Conservation (phyloP, 345 rosid genomes). For the Eucalyptus marginata region DNA sequence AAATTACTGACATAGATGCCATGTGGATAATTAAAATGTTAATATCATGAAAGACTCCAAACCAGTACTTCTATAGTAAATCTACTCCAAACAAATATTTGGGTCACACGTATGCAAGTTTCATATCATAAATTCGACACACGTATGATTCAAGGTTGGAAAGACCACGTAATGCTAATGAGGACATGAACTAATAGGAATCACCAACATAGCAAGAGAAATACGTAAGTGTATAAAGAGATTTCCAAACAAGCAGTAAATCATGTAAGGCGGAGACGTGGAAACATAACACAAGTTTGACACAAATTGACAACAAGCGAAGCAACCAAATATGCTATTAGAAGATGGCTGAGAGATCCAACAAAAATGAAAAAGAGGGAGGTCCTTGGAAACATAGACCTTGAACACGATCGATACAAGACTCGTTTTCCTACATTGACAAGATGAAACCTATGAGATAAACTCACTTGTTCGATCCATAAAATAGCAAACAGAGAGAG, state of each 20-base stretch:
- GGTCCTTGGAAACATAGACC: neutral
- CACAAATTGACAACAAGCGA: neutral
- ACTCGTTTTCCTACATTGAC: too few species aligned
- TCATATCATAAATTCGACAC: too few species aligned
- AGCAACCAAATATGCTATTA: neutral
- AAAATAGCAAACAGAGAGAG: neutral
- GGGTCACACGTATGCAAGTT: neutral
- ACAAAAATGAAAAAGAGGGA: neutral
- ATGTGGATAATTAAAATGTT: neutral
- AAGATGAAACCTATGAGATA: too few species aligned
- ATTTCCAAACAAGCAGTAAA: neutral
- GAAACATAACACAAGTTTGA: neutral
- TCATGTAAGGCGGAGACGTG: neutral
- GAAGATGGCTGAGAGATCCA: neutral
- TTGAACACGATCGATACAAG: too few species aligned
- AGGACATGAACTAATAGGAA: neutral
- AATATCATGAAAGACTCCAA: too few species aligned
- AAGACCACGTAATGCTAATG: neutral
- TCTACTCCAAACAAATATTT: too few species aligned
- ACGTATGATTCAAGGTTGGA: neutral
- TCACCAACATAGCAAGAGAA: neutral
- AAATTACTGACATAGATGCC: neutral
- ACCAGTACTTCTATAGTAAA: accelerated
- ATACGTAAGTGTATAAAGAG: neutral
- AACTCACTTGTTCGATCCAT: too few species aligned